Base-by-base conservation (phyloP, 306 rosid species). In the Corylus avellana region DNA sequence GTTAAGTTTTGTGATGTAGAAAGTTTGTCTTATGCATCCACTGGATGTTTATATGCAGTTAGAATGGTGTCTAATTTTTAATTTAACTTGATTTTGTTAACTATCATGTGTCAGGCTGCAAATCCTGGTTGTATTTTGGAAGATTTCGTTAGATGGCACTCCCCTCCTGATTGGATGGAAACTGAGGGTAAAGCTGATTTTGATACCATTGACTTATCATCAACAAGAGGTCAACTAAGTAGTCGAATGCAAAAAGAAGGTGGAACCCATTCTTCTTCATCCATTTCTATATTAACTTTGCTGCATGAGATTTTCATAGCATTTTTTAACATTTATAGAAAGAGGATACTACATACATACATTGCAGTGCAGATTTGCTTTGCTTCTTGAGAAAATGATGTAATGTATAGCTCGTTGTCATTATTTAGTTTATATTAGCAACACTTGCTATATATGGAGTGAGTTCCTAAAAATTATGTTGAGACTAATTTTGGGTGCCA, bases 111-210 rank as follows among this genome's bases (percentile, higher is more conserved):
- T 77, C 85, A 96, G 99, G 98, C 96, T 76, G 99, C 99, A 50
- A 96, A 96, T 92, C 99, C 99, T 85, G 99, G 99, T 78, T 96
- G 99, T 88, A 93, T 96, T 84, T 88, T 96, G 90, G 98, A 91
- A 83, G 99, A 96, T 87, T 96, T 96, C 82, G 98, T 96, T 57
- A 88, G 99, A 82, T 96, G 99, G 99, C 93, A 93, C 88, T 96
- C 99, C 62, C 99, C 99, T 84, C 99, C 99, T 81, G 99, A 96
- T 79, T 96, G 99, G 99, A 87, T 92, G 27, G 96, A 90, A 68
- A 48, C 17, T 3, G 94, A 88, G 75, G 91, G 75, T 82, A 75
- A 63, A 77, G 92, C 89, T 70, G 84, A 84, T 81, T 71, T 77
- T 69, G 86, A 88, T 79, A 58, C 81, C 68, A 80, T 84, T 9